Percentiles rank a stretch among this genome's conserved stretches.
phyloP scores from a whole-genome alignment of 495 filamentous ascomycete species.

The Penicillium fimorum region DNA sequence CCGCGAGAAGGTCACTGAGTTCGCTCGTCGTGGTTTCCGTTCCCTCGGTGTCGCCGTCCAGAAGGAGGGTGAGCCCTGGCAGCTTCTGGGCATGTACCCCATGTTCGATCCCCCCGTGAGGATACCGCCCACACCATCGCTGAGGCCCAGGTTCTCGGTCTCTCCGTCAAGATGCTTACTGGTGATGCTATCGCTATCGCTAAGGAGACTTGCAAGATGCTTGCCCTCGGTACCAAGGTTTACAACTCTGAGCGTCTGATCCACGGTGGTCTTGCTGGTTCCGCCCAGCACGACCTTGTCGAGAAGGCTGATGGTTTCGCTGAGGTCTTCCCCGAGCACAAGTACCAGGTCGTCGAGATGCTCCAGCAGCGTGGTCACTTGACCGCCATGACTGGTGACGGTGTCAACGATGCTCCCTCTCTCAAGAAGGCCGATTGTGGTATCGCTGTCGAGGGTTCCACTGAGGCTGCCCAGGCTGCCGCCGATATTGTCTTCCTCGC shows the following conservation, averaged over 20 bases:
- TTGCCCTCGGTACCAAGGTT: conserved; percentile 73
- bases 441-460: conserved; percentile 77
- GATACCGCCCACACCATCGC: conserved; percentile 76
- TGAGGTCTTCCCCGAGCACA: conserved; percentile 75
- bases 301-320: conserved; percentile 76
- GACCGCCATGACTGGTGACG: conserved; percentile 74
- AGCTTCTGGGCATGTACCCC: conserved; percentile 71
- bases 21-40: conserved; percentile 78
- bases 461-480: conserved; percentile 73
- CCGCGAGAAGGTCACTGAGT: conserved; percentile 68
- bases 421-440: conserved; percentile 74
- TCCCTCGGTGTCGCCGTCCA: conserved; percentile 73
- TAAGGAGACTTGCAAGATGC: conserved; percentile 80
- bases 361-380: conserved; percentile 71
- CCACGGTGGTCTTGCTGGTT: conserved; percentile 70
- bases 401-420: conserved; percentile 72
- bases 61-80: conserved; percentile 65
- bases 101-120: conserved; percentile 77
- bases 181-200: conserved; percentile 78
- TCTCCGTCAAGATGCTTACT: conserved; percentile 77
- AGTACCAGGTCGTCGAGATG: conserved; percentile 78
- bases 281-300: conserved; percentile 71
- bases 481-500: conserved; percentile 80
- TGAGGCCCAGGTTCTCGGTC: conserved; percentile 73
- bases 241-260: conserved; percentile 75